These are phyloP conservation scores for Cupressus sempervirens DNA, from an alignment of 75 land plant species.

Conservation along the genomic window DNA sequence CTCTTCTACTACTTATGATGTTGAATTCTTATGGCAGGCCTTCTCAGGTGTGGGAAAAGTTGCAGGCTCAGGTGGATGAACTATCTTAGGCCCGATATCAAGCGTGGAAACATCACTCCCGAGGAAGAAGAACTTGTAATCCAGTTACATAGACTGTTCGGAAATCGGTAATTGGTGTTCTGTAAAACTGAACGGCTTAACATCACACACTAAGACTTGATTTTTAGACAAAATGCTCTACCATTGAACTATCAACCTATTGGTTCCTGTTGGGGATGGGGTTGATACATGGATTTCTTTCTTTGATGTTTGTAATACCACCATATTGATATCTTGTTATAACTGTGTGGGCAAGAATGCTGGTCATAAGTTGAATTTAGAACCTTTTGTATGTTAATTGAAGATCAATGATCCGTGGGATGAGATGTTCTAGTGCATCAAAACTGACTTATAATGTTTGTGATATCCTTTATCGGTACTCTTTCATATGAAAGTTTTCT, in stretches of 20 bases:
- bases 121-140: conserved; percentile 11
- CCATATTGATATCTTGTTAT: background rate
- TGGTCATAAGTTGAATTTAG: background rate
- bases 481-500: background rate
- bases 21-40: background rate
- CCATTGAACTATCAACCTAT: no score
- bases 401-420: no score
- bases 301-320: no score
- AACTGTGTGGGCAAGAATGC: background rate
- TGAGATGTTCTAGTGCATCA: no score
- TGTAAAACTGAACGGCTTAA: no score
- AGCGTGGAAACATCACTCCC: background rate
- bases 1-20: background rate
- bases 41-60: conserved; percentile 11
- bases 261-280: no score
- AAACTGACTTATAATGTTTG: background rate
- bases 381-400: no score
- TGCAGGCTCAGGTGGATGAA: conserved; percentile 16
- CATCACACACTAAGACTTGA: no score
- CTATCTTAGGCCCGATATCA: conserved; percentile 13
- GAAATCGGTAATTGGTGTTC: background rate
- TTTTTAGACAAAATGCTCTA: no score
- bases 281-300: no score
- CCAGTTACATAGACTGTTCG: background rate
- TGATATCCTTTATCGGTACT: background rate